Percentiles rank a stretch among this genome's conserved stretches.
phyloP scores from a whole-genome alignment of 345 rosid genomes.

The Bruguiera gymnorhiza region DNA sequence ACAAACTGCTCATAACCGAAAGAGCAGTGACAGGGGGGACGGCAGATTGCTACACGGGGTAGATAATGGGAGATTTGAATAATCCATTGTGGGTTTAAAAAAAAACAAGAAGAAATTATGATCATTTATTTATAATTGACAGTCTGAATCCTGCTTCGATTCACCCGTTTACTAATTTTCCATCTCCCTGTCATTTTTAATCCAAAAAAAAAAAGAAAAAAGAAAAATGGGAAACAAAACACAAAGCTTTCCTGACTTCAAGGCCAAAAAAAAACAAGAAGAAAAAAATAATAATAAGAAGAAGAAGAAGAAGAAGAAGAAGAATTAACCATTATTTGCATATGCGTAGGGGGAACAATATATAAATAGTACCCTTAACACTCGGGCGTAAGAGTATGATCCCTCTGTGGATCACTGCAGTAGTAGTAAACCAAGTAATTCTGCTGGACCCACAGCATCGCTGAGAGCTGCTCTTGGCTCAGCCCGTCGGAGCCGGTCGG shows the following conservation, averaged over 20 bases:
- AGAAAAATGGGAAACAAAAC: too few relatives aligned
- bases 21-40: too few relatives aligned
- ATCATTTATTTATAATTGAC: too few relatives aligned
- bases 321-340: background rate
- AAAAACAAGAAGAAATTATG: too few relatives aligned
- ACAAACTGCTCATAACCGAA: background rate
- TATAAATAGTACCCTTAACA: conserved; percentile 29
- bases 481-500: conserved; percentile 42
- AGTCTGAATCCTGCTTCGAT: too few relatives aligned
- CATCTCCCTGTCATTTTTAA: too few relatives aligned
- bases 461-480: conserved; percentile 52
- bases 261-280: too few relatives aligned
- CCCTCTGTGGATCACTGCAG: conserved; percentile 74
- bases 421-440: conserved; percentile 76
- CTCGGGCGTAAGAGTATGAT: conserved; percentile 78
- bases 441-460: conserved; percentile 73
- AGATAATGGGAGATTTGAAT: too few relatives aligned
- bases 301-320: background rate
- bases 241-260: too few relatives aligned
- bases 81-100: too few relatives aligned
- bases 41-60: too few relatives aligned
- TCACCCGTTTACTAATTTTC: background rate
- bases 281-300: too few relatives aligned
- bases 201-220: background rate
- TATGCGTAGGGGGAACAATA: background rate